Base-by-base conservation (phyloP, 163 green algal genomes). In the Chlorella variabilis region DNA sequence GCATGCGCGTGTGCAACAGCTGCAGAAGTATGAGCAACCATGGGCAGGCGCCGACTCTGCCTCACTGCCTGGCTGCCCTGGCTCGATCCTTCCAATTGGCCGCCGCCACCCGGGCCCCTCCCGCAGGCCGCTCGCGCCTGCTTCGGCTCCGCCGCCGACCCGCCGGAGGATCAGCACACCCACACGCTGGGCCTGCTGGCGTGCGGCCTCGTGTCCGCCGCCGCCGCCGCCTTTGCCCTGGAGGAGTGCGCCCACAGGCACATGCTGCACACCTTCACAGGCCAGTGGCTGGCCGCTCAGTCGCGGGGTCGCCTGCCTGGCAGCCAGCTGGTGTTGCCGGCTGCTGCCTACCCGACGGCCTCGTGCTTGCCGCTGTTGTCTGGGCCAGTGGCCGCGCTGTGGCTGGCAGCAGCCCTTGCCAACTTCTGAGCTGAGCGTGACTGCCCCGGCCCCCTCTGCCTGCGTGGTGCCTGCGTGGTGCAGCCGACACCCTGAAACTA, bases 171-270 rank as follows among this genome's bases (percentile, higher is more conserved):
- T 25, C 83, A 87, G 77, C 77, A 87, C 75, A 29, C 20, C 0
- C 83, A 87, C 56, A 58, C 69, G 58, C 71, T 87, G 48, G n/a
- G 59, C 36, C 61, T 87, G 45, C 41, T 82, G 45, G 58, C 68
- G 11, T 75, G 65, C 6, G 54, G 63, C 6, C 49, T 87, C 27
- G 4, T 71, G 20, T 29, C 61, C 20, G 54, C 65, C 11, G 69
- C 77, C 6, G 27, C 58, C 29, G 29, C 31, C 5, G n/a, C 49
- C 33, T 75, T 82, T 20, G 69, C 76, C 4, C 75, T 87, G 18
- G 83, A 87, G 77, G 77, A 83, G 65, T 66, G 45, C 38, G 65
- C 77, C 0, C 77, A 66, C 61, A 77, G 39, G 34, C 51, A 85
- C 66, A 49, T 84, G 76, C 68, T 84, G 48, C 38, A 68, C 74